phyloP scores from a whole-genome alignment of 164 flowering plant genomes.

The Stephania cephalantha region DNA sequence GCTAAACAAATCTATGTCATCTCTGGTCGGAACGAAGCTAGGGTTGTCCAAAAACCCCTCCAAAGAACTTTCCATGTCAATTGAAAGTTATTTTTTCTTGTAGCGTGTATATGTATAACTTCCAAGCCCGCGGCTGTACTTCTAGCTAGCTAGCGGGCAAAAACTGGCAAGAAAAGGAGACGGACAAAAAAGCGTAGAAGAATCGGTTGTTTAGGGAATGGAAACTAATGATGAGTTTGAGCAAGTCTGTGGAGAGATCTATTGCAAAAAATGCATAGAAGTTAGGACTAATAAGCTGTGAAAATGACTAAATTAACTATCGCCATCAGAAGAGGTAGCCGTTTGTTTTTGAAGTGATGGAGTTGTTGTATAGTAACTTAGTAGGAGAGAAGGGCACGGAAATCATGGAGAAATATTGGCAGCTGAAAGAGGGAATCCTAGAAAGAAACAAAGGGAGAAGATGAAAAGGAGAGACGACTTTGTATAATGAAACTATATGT shows the following conservation, averaged over 20 bases:
- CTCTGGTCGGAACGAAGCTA: constrained; percentile 28
- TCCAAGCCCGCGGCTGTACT: no score
- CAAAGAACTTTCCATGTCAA: constrained; percentile 23
- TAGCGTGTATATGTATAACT: no score
- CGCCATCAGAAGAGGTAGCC: neutral
- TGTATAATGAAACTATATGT: no score
- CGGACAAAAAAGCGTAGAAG: no score
- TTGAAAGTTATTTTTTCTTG: no score
- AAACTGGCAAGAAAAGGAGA: no score
- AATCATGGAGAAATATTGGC: neutral
- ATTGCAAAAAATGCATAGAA: no score
- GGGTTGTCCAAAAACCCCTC: constrained; percentile 39
- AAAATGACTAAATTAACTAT: neutral
- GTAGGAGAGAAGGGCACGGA: neutral
- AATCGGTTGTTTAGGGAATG: neutral
- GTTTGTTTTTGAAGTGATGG: neutral
- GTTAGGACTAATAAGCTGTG: neutral
- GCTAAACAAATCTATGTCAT: constrained; percentile 67
- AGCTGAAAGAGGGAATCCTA: neutral
- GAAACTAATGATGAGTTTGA: neutral
- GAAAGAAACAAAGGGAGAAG: neutral
- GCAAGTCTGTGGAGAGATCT: no score
- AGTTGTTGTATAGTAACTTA: neutral
- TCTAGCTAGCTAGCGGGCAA: no score
- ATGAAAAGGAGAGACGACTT: neutral